Base-by-base conservation (phyloP, 805 yeast species). In the Priceomyces fermenticarens region DNA sequence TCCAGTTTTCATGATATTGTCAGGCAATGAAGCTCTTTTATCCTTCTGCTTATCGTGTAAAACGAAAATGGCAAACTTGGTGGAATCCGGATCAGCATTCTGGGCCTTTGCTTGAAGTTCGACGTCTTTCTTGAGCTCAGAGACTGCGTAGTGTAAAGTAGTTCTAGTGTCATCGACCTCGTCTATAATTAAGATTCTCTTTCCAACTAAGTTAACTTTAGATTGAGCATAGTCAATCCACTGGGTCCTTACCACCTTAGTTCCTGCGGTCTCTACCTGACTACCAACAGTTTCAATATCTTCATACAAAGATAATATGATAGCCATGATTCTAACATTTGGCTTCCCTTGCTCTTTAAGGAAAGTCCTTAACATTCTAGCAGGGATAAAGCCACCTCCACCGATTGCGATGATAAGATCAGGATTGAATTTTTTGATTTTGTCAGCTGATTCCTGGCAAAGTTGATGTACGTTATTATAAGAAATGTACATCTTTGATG, bases 351-450 rank as follows among this genome's bases (percentile, higher is more conserved):
- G 87, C 51, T 83, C 85, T 65, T 90, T 91, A 52, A 91, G 72
- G 65, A 91, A 93, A 2, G 98, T 83, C 63, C 99, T 81, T 61
- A 91, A 75, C 67, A 93, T 93, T 63, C 99, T 81, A 7, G 99
- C 97, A 20, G 98, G 99, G 43, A 91, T 93, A 64, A 91, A 88
- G 2, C 98, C 99, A 60, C 99, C 96, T 54, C 96, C 96, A 57
- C 96, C 99, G 56, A 91, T 88, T 52, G 98, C 97, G 47, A 91
- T 87, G 66, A 90, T 87, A 44, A 88, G 75, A 63, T 90, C 95
- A 30, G 96, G 95, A 53, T 87, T 80, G 71, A 88, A 83, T 20
- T 68, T 64, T 61, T 80, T 81, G 60, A 85, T 77, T 48, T 73
- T 77, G 41, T 73, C 79, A 11, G 89, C 82, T 11, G 73, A 59